Evolutionary conservation across 2,329 filamentous ascomycete genomes (phyloP), one percentile per base, ranked within the genome.

Genomic region (Pseudocercospora fijiensis): DNA sequence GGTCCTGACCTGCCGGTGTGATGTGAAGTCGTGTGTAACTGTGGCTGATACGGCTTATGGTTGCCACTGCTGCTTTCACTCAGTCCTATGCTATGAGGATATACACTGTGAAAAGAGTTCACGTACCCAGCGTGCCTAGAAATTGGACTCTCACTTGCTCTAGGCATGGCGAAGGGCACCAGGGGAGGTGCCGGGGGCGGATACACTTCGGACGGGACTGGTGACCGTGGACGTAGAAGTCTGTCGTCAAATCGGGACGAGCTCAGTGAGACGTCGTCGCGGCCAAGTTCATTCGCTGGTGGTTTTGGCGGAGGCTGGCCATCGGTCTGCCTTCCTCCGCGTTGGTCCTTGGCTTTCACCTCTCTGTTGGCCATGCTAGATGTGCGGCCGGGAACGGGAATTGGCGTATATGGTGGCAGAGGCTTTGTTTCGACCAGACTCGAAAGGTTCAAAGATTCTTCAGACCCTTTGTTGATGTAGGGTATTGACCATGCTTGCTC

Each of bases 391-490:
- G 65, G 65, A 4, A 67, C 62, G 10, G 65, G 65, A 52, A 67
- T 55, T 5, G 65, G 65, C 16, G 65, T 67, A 28, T 67, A 67
- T 13, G 63, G 52, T 20, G 65, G 65, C 16, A 52, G 58, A 63
- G 47, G 16, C 9, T 53, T 57, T n/a, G n/a, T 57, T 8, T 27
- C 53, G 27, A 22, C 20, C 20, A 33, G 13, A 43, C 9, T 24
- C 20, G 33, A 49, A 49, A 26, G 18, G n/a, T 27, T 41, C 51
- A 60, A 28, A 18, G 49, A 41, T 27, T 63, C 49, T 7, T 37
- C 28, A 11, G 41, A 57, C 1, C 20, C 22, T 22, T 57, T 27
- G 4, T 49, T 58, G 24, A 60, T 53, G 49, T 53, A 53, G 22
- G 49, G 49, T n/a, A 53, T 53, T n/a, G 49, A 26, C 49, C 49